phyloP scores from a whole-genome alignment of 768 basidiomycete genomes.

The Xerocomellus chrysenteron region DNA sequence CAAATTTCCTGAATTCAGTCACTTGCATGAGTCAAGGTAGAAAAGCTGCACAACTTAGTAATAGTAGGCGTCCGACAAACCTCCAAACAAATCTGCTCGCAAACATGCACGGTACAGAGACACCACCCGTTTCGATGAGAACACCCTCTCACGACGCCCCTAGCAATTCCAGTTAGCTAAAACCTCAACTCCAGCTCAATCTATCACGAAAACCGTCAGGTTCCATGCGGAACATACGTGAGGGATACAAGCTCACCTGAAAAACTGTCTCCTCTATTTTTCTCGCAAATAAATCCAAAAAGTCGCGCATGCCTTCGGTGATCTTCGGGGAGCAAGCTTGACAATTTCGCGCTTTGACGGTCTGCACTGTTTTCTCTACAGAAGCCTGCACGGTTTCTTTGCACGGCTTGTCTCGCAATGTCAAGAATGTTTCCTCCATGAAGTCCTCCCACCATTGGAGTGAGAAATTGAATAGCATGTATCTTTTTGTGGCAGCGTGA shows the following conservation, averaged over 20 bases:
- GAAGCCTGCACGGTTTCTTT: background rate
- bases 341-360: background rate
- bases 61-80: too few relatives aligned
- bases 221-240: background rate
- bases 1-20: too few relatives aligned
- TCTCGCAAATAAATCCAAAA: too few relatives aligned
- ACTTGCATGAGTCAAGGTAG: too few relatives aligned
- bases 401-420: background rate
- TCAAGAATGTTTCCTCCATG: background rate
- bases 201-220: background rate
- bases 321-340: background rate
- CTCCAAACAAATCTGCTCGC: too few relatives aligned
- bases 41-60: too few relatives aligned
- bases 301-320: too few relatives aligned
- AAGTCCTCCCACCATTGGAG: background rate
- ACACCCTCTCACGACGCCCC: background rate
- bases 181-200: conserved; percentile 8
- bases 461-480: background rate
- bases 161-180: background rate
- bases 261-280: conserved; percentile 14
- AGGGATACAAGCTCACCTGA: background rate
- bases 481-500: background rate
- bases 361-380: too few relatives aligned
- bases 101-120: background rate
- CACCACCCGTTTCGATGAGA: background rate